These are phyloP conservation scores for Seiridium cupressi DNA, from an alignment of 2,329 filamentous ascomycete genomes.

Conservation along the genomic window DNA sequence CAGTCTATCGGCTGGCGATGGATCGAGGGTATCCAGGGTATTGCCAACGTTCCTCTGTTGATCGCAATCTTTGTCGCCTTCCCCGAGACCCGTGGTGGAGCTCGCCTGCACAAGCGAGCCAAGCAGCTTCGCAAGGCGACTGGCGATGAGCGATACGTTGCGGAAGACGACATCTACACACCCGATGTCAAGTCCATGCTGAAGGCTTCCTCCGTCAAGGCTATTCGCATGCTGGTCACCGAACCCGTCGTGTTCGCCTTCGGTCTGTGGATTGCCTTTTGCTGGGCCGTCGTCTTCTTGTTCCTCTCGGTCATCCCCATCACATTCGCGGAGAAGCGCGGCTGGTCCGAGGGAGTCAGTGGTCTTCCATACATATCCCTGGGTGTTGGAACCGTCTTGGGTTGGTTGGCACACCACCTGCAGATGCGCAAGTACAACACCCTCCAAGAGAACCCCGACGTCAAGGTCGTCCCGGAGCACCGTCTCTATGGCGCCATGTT, in stretches of 20 bases:
- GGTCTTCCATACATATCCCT: slow-evolving; percentile 52
- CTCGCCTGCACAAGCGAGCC: slow-evolving; percentile 45
- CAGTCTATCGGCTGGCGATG: slow-evolving; percentile 51
- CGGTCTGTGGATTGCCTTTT: slow-evolving; percentile 50
- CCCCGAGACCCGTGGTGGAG: slow-evolving; percentile 23
- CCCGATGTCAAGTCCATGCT: slow-evolving; percentile 43
- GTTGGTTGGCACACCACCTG: slow-evolving; percentile 45
- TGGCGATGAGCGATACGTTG: slow-evolving; percentile 47
- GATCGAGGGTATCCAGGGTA: slow-evolving; percentile 51
- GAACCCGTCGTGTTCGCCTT: slow-evolving; percentile 19
- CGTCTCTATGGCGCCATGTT: slow-evolving; percentile 48
- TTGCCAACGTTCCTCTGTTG: slow-evolving; percentile 47
- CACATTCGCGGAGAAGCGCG: slow-evolving; percentile 49
- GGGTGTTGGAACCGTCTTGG: slow-evolving; percentile 45
- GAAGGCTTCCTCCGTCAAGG: slow-evolving; percentile 49
- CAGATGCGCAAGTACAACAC: slow-evolving; percentile 49
- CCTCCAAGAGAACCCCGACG: slow-evolving; percentile 31
- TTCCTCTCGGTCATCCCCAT: slow-evolving; percentile 51
- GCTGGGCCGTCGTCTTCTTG: slow-evolving; percentile 52
- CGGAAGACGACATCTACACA: slow-evolving; percentile 49
- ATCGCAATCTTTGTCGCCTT: slow-evolving; percentile 24
- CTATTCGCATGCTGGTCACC: slow-evolving; percentile 23
- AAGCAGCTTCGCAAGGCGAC: slow-evolving; percentile 43
- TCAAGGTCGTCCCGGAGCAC: slow-evolving; percentile 38
- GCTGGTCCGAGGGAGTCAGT: slow-evolving; percentile 47